Base-by-base conservation (phyloP, 768 basidiomycete species). In the Tylopilus cervinicoccineus region DNA sequence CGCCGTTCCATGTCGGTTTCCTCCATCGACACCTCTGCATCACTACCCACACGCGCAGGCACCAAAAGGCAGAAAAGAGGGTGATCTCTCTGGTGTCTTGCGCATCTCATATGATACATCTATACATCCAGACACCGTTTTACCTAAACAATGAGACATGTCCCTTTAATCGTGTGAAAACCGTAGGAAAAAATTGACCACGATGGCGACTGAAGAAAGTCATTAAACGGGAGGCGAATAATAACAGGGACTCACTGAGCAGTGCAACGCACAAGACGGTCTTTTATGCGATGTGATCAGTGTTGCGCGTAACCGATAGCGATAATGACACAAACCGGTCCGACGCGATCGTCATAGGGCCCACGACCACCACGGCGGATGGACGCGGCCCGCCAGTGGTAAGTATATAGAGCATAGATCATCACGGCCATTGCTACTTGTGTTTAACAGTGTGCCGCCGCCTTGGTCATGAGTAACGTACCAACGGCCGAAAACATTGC, bases 401-500 rank as follows among this genome's bases (percentile, higher is more conserved):
- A 99, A 34, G 93, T 92, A 57, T 87, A 86, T 13, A 99, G 70
- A 2, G 96, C 95, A 67, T 99, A 99, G 10, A 90, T 65, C 96
- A 99, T 98, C 51, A 98, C 93, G 19, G 82, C 90, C 83, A 98
- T 89, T 31, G 95, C 95, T 95, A 45, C 24, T 24, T 38, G 38
- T 23, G 33, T 62, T 43, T 64, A 49, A 53, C n/a, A n/a, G 22
- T 38, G 17, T 16, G 36, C 38, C 38, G 14, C 24, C 40, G 38
- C 23, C 20, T 22, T 4, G 37, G 36, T 36, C 14, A 17, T 22
- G 19, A 40, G 17, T 6, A 32, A 75, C 84, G 48, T 57, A 93
- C 93, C 92, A 55, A 98, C 92, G 50, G 87, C 69, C 17, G 93
- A 96, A 73, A 96, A 98, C 88, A 98, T 86, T 11, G 85, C 93